Base-by-base conservation (phyloP, 768 basidiomycete genomes). In the Tulasnella sp. region DNA sequence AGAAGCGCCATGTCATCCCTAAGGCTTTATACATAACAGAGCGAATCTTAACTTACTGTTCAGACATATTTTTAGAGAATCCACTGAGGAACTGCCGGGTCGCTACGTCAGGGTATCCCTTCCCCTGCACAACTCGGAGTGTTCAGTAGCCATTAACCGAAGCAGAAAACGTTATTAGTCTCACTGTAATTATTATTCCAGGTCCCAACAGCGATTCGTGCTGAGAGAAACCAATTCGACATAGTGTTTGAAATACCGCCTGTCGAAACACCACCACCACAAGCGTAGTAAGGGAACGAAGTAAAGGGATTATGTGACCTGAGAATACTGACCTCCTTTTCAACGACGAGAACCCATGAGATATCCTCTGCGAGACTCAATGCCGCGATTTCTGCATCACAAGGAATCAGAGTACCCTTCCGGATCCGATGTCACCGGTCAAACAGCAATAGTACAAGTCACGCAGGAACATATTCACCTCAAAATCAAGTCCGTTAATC, bases 191-290 rank as follows among this genome's bases (percentile, higher is more conserved):
- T 44, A 92, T 74, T 19, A 93, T 68, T 1, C 91, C 93, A 38
- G 73, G 70, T 0, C 87, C 85, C 1, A 81, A 77, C 44, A 84
- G 69, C 3, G 68, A 69, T 0, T 73, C 68, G 63, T 80, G 72
- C 21, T 74, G 71, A 4, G 81, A 73, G 54, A 93, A 72, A 21
- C 71, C 71, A 15, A 82, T 63, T 43, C 77, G 75, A 66, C 84
- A 86, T 1, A 98, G 77, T 0, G 89, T 86, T 67, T 93, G 88
- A 69, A 97, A 98, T n/a, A 96, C 81, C 0, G 96, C 95, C 95
- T 97, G 68, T 3, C 0, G 42, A 23, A 2, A n/a, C 24, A 30
- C 5, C 4, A 15, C 34, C 34, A 38, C n/a, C n/a, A n/a, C n/a
- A n/a, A n/a, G n/a, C n/a, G n/a, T n/a, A n/a, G n/a, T n/a, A n/a